A percentile compares a stretch with the other conserved stretches of the same genome.
phyloP scores from a whole-genome alignment of 345 rosid species.

The Eucalyptus virginea region DNA sequence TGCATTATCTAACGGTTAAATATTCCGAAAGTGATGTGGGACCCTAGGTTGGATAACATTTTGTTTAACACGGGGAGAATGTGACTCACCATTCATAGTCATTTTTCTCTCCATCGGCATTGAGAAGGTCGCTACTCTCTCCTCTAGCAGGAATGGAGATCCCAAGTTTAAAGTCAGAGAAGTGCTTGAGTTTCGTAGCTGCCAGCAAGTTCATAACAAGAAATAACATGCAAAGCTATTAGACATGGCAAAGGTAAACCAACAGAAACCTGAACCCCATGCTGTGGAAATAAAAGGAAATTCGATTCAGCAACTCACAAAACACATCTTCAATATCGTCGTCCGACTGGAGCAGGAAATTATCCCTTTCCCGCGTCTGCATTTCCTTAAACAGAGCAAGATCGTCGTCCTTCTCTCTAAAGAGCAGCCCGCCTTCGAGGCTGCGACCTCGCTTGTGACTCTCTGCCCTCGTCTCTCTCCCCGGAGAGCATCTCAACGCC shows the following conservation, averaged over 20 bases:
- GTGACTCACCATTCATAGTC: constrained; percentile 89
- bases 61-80: neutral
- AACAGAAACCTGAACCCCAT: neutral
- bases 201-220: neutral
- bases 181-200: constrained; percentile 78
- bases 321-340: constrained; percentile 79
- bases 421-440: constrained; percentile 51
- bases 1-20: neutral
- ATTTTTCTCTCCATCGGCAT: constrained; percentile 82
- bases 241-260: neutral
- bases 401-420: constrained; percentile 75
- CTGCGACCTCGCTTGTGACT: constrained; percentile 68
- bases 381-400: constrained; percentile 82
- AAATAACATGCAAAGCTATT: neutral
- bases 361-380: constrained; percentile 76
- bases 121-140: constrained; percentile 78
- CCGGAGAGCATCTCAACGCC: constrained; percentile 64
- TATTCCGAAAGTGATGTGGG: neutral
- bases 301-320: constrained; percentile 33
- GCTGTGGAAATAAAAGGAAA: neutral
- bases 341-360: constrained; percentile 72
- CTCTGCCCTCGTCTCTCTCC: constrained; percentile 51
- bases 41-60: neutral
- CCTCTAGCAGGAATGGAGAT: constrained; percentile 73
- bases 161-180: constrained; percentile 65